phyloP scores from a whole-genome alignment of 2,329 filamentous ascomycete genomes.

The Hypoxylon sp. region DNA sequence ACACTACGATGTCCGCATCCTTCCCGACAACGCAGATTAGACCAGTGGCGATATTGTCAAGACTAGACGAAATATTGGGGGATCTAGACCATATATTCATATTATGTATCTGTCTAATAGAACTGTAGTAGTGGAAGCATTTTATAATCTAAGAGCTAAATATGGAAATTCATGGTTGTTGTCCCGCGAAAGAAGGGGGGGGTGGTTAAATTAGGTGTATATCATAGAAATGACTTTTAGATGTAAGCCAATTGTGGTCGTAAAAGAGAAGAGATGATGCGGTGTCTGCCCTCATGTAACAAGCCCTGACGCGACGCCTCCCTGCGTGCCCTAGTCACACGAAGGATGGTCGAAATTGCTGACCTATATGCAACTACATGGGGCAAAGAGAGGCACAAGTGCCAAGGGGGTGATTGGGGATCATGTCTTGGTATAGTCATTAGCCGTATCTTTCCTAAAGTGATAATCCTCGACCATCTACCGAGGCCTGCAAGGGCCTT shows the following conservation, averaged over 20 bases:
- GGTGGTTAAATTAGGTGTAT: neutral
- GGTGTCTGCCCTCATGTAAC: neutral
- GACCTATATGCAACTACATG: neutral
- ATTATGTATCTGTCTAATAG: neutral
- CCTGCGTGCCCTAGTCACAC: neutral
- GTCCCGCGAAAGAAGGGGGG: too few species aligned
- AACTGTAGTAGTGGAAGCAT: neutral
- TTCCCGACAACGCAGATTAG: neutral
- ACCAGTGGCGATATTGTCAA: neutral
- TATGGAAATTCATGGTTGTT: neutral
- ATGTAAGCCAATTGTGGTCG: neutral
- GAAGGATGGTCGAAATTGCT: neutral
- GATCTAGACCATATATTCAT: neutral
- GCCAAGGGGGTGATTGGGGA: constrained; percentile 13
- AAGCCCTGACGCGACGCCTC: neutral
- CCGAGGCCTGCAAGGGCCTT: neutral
- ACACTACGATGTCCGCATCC: neutral
- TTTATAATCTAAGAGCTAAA: neutral
- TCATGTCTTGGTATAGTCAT: constrained; percentile 24
- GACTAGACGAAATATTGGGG: neutral
- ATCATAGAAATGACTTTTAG: neutral
- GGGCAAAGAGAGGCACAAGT: constrained; percentile 2
- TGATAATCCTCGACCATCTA: constrained; percentile 7
- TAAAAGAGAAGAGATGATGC: neutral
- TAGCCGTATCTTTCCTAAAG: neutral